These are phyloP conservation scores for Orbilia quercus DNA, from an alignment of 2,329 filamentous ascomycete species.

Conservation along the genomic window DNA sequence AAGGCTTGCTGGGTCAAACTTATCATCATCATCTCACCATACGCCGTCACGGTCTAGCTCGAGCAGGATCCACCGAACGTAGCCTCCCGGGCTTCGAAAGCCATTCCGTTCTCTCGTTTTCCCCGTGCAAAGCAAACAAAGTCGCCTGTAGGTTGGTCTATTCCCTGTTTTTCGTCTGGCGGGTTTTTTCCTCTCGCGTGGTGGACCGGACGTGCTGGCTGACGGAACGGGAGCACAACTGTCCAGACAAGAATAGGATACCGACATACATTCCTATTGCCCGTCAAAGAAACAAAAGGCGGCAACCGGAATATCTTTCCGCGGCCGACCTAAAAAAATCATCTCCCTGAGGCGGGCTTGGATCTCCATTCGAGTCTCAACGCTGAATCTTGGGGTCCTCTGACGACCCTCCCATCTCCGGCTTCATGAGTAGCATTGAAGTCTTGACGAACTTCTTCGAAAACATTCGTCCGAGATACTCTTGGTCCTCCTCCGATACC, in stretches of 20 bases:
- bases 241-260: constrained; percentile 10
- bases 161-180: neutral
- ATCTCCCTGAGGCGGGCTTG: too few relatives aligned
- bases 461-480: constrained; percentile 54
- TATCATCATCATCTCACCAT: too few relatives aligned
- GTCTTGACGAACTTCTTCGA: constrained; percentile 55
- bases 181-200: neutral
- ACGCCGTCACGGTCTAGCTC: too few relatives aligned
- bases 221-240: constrained; percentile 10
- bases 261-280: constrained; percentile 1
- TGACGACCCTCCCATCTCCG: constrained; percentile 28
- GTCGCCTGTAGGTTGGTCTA: neutral
- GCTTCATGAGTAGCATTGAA: constrained; percentile 56
- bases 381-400: constrained; percentile 23
- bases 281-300: constrained; percentile 32
- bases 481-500: constrained; percentile 54
- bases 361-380: constrained; percentile 11
- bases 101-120: neutral
- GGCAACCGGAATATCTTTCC: constrained; percentile 42
- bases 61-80: too few relatives aligned
- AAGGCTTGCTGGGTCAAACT: too few relatives aligned
- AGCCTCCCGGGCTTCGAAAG: too few relatives aligned
- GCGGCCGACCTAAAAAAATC: constrained; percentile 35
- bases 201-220: constrained; percentile 1
- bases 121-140: neutral